Evolutionary conservation across 2,329 filamentous ascomycete species (phyloP).

Genomic region (Chlorencoelia australis): DNA sequence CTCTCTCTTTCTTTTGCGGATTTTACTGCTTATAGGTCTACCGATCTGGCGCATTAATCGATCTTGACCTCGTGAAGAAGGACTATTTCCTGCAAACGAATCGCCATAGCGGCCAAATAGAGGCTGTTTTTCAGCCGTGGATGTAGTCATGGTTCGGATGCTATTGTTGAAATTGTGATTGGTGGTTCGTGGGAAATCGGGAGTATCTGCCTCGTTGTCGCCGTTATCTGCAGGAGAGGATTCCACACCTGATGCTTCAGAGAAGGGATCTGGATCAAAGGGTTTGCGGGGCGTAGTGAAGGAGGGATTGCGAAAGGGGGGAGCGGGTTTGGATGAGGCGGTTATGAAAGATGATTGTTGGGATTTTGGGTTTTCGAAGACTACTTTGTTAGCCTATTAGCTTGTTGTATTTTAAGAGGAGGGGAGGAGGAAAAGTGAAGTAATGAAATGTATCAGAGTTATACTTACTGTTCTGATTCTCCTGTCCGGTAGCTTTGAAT

Average conservation of each 20-base stretch:
- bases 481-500: constrained; percentile 31
- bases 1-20: constrained; percentile 35
- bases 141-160: constrained; percentile 40
- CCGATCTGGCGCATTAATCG: constrained; percentile 34
- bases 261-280: constrained; percentile 41
- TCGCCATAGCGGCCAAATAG: constrained; percentile 33
- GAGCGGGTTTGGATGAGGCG: constrained; percentile 38
- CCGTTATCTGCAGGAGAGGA: constrained; percentile 47
- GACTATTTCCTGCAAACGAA: constrained; percentile 30
- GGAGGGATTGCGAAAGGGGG: constrained; percentile 51
- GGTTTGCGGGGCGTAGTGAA: constrained; percentile 54
- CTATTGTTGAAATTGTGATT: too few relatives aligned
- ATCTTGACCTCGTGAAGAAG: constrained; percentile 48
- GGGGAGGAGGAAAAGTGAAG: too few relatives aligned
- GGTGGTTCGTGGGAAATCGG: constrained; percentile 41
- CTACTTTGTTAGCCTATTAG: constrained; percentile 14
- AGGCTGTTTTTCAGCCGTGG: constrained; percentile 35
- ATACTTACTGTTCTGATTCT: constrained; percentile 20
- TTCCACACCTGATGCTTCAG: constrained; percentile 48
- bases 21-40: constrained; percentile 39
- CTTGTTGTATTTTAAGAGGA: too few relatives aligned
- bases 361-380: constrained; percentile 32
- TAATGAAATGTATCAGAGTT: too few relatives aligned
- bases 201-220: constrained; percentile 38
- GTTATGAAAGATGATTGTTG: constrained; percentile 31